These are phyloP conservation scores for Paecilomyces sp. DNA, from an alignment of 2,329 filamentous ascomycete genomes.

Conservation along the genomic window DNA sequence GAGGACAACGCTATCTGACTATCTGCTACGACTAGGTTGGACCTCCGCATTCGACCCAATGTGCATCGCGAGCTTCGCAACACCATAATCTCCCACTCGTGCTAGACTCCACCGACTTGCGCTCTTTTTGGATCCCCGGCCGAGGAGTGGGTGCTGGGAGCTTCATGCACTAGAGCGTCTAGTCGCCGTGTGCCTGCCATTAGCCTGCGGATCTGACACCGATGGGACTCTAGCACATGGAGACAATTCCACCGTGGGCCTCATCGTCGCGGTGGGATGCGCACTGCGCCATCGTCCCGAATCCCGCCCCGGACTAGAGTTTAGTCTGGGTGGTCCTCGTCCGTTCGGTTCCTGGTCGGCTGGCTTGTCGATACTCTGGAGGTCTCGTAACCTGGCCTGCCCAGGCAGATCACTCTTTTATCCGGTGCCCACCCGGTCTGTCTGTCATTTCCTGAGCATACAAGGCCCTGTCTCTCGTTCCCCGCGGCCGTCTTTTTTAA, in stretches of 20 bases:
- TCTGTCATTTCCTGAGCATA: constrained; percentile 13
- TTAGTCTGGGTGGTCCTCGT: constrained; percentile 1
- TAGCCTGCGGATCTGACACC: constrained; percentile 1
- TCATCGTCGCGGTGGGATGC: neutral
- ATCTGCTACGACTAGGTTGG: neutral
- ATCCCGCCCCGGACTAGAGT: constrained; percentile 12
- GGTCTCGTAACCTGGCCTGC: neutral
- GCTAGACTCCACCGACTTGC: constrained; percentile 15
- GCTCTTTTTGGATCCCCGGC: constrained; percentile 17
- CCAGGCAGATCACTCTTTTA: constrained; percentile 30
- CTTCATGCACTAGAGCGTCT: neutral
- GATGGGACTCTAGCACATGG: neutral
- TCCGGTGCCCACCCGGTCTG: constrained; percentile 19
- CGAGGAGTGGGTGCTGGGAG: constrained; percentile 6
- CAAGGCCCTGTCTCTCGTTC: constrained; percentile 27
- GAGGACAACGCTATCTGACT: neutral
- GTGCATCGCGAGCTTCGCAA: neutral
- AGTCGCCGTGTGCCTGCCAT: neutral
- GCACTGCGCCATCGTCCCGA: constrained; percentile 5
- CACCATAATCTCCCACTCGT: constrained; percentile 12
- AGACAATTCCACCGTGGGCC: neutral
- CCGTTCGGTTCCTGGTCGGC: constrained; percentile 8
- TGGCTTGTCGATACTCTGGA: neutral
- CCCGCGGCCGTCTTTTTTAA: constrained; percentile 20
- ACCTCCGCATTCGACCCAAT: constrained; percentile 4